These are phyloP conservation scores for Copromyces sp. DNA, from an alignment of 495 filamentous ascomycete species.

Conservation along the genomic window DNA sequence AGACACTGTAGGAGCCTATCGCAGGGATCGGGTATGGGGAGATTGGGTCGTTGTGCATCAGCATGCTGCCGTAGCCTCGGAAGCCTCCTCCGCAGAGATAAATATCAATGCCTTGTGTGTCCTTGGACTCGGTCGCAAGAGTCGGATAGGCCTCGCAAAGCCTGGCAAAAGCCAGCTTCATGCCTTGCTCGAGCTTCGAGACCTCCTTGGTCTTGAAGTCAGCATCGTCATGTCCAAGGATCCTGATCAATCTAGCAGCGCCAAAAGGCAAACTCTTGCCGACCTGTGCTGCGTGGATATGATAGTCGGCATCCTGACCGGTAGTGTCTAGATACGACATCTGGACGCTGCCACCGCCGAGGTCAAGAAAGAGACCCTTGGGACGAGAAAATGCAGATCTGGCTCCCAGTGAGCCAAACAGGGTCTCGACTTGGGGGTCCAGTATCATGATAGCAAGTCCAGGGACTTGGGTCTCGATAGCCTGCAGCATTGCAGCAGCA, in stretches of 20 bases:
- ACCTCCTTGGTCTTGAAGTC: constrained; percentile 39
- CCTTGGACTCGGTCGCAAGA: constrained; percentile 29
- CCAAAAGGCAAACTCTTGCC: constrained; percentile 67
- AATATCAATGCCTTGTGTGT: constrained; percentile 52
- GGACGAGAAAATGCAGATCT: constrained; percentile 57
- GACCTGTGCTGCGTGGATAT: constrained; percentile 35
- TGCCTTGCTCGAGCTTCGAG: constrained; percentile 45
- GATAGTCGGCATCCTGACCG: constrained; percentile 37
- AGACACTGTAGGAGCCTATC: constrained; percentile 69
- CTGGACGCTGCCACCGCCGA: constrained; percentile 86
- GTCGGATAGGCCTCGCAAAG: constrained; percentile 46
- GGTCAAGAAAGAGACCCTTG: constrained; percentile 68
- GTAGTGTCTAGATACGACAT: constrained; percentile 70
- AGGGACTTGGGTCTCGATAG: constrained; percentile 46
- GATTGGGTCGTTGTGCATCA: constrained; percentile 59
- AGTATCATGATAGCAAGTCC: constrained; percentile 62
- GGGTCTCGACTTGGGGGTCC: constrained; percentile 68
- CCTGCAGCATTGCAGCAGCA: constrained; percentile 50
- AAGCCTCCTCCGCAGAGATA: constrained; percentile 89
- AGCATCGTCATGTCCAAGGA: constrained; percentile 37
- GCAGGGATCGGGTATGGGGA: constrained; percentile 75
- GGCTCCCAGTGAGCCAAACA: constrained; percentile 73
- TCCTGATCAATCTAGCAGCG: constrained; percentile 65
- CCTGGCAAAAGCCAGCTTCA: constrained; percentile 53
- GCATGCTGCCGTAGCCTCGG: constrained; percentile 78